Evolutionary conservation across 345 rosid species (phyloP).

Genomic region (Camelina hispida): DNA sequence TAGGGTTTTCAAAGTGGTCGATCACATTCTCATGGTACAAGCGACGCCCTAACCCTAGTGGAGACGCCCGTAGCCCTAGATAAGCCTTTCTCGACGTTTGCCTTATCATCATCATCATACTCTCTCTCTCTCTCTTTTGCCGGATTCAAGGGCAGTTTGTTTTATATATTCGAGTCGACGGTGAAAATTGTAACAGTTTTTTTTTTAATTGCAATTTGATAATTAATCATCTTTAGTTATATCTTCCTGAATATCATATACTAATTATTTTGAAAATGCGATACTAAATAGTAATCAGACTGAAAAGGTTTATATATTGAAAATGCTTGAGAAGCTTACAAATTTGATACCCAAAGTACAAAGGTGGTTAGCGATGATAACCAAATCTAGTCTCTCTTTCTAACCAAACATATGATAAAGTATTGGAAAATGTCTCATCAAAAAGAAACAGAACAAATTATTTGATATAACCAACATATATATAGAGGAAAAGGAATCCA

Average conservation of each 20-base stretch:
- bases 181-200: neutral
- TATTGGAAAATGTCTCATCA: neutral
- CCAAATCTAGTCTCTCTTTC: neutral
- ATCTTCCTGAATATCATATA: neutral
- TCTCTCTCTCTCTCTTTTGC: neutral
- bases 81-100: constrained; percentile 45
- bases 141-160: neutral
- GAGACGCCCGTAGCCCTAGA: constrained; percentile 38
- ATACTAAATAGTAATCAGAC: too few species aligned
- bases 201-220: too few species aligned
- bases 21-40: constrained; percentile 83
- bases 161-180: neutral
- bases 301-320: neutral
- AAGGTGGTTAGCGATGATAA: neutral
- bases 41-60: constrained; percentile 48
- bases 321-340: neutral
- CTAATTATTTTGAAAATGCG: too few species aligned
- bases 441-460: neutral
- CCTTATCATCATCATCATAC: constrained; percentile 48
- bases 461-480: neutral
- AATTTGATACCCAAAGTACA: neutral
- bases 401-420: neutral
- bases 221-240: neutral
- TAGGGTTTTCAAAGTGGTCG: constrained; percentile 64
- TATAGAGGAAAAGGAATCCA: neutral